Base-by-base conservation (phyloP, 768 basidiomycete species). In the Pulveroboletus ravenelii region DNA sequence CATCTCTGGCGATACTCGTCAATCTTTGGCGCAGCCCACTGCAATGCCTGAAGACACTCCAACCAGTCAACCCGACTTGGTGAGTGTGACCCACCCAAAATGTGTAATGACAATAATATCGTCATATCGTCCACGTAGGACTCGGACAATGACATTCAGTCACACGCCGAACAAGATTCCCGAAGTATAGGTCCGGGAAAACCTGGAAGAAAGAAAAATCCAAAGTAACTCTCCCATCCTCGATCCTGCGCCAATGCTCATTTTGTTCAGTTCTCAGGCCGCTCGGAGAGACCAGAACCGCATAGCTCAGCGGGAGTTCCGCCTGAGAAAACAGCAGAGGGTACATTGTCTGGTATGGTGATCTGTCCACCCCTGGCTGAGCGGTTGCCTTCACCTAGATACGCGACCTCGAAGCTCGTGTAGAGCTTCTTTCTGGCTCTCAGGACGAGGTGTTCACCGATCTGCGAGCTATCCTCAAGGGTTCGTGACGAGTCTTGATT, bases 251-350 rank as follows among this genome's bases (percentile, higher is more conserved):
- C 56, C 58, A 56, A 44, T 56, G n/a, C 41, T 56, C 15, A 58
- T 49, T 25, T 38, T 38, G 2, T 49, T 56, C 47, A 93, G 89
- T 72, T 93, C 89, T 18, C 90, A 92, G 70, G 89, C 89, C 31
- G 89, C 90, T 13, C 74, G 89, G 59, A 80, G 89, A 57, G 89
- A 93, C 71, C 89, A 93, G 66, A 93, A 93, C 63, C 80, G 89
- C 46, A 92, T 95, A 47, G 93, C 93, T 2, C 93, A 95, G 65
- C 80, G 93, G 15, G 93, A 96, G 66, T 96, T 95, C 62, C 82
- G 93, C 44, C 72, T 93, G 45, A 76, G 93, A 60, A 96, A 96
- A 65, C 93, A 95, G 62, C 93, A 94, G 56, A 77, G 86, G 66
- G 86, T 85, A 50, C 51, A 74, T 69, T 9, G 45, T 29, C 41